These are phyloP conservation scores for Fusarium tanahbumbuense DNA, from an alignment of 2,329 filamentous ascomycete species.

Conservation along the genomic window DNA sequence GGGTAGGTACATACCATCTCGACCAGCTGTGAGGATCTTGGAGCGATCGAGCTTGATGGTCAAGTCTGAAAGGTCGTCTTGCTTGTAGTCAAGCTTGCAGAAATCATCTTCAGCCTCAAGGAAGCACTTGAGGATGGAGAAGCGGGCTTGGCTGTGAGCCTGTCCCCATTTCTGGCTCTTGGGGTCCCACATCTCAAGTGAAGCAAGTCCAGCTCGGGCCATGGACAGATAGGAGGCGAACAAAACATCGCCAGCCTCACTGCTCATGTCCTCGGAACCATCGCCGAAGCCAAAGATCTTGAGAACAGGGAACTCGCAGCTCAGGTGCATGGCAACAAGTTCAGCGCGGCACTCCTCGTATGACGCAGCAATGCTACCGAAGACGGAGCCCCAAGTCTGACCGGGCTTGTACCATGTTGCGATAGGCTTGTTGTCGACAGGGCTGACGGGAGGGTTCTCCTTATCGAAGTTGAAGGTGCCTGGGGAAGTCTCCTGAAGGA, in stretches of 20 bases:
- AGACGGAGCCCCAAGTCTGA: constrained; percentile 94
- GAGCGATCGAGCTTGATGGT: constrained; percentile 84
- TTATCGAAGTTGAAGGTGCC: constrained; percentile 91
- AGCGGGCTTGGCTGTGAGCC: constrained; percentile 90
- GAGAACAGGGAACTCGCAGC: constrained; percentile 88
- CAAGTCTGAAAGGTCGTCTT: constrained; percentile 81
- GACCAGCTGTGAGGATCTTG: constrained; percentile 86
- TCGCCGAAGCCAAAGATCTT: constrained; percentile 93
- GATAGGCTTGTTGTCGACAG: constrained; percentile 79
- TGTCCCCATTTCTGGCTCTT: constrained; percentile 93
- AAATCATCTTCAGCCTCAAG: constrained; percentile 88
- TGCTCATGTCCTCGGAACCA: constrained; percentile 76
- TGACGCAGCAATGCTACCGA: constrained; percentile 85
- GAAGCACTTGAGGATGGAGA: constrained; percentile 87
- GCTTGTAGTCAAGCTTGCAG: constrained; percentile 80
- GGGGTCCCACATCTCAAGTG: constrained; percentile 95
- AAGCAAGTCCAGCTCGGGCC: constrained; percentile 90
- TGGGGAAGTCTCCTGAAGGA: constrained; percentile 87
- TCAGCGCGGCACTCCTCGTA: constrained; percentile 97
- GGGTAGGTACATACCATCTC: constrained; percentile 63
- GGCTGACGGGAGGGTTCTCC: constrained; percentile 82
- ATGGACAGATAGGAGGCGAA: constrained; percentile 91
- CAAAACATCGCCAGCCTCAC: constrained; percentile 85
- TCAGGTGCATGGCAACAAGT: constrained; percentile 90
- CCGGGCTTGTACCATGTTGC: constrained; percentile 93